Evolutionary conservation across 768 basidiomycete species (phyloP).

Genomic region (Cystofilobasidium bisporidii): DNA sequence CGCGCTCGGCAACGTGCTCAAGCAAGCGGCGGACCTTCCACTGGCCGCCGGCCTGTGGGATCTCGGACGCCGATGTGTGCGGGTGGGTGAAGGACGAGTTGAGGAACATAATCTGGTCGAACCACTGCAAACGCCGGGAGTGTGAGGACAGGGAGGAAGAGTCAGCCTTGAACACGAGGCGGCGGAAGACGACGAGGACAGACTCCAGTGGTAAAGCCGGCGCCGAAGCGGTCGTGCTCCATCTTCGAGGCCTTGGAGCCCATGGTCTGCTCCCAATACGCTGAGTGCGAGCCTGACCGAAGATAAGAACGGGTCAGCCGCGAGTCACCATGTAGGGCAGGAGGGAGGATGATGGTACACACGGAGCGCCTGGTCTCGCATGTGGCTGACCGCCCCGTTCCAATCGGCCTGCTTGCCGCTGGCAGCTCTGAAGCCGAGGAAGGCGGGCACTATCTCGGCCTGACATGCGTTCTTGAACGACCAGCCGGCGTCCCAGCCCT

Average conservation of each 20-base stretch:
- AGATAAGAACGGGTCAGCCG: neutral
- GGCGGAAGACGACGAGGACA: neutral
- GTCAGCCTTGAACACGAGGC: neutral
- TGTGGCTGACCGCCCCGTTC: conserved; percentile 31
- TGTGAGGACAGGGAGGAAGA: neutral
- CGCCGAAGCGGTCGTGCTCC: conserved; percentile 54
- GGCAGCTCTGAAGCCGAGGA: conserved; percentile 42
- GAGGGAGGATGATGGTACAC: conserved; percentile 25
- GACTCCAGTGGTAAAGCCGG: conserved; percentile 53
- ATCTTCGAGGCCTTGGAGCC: conserved; percentile 44
- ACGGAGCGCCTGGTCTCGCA: conserved; percentile 38
- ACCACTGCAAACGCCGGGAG: conserved; percentile 15
- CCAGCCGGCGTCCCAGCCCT: conserved; percentile 56
- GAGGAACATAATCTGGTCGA: conserved; percentile 56
- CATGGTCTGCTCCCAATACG: conserved; percentile 50
- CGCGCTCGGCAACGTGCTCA: conserved; percentile 46
- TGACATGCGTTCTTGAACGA: conserved; percentile 56
- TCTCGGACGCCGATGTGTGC: conserved; percentile 20
- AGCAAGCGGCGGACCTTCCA: conserved; percentile 39
- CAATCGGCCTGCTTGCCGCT: conserved; percentile 34
- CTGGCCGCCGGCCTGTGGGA: conserved; percentile 24
- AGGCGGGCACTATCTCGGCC: conserved; percentile 54
- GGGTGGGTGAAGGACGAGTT: conserved; percentile 30
- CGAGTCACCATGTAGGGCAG: neutral
- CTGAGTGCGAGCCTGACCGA: conserved; percentile 41